Base-by-base conservation (phyloP, 495 filamentous ascomycete genomes). In the Tuber indicum region DNA sequence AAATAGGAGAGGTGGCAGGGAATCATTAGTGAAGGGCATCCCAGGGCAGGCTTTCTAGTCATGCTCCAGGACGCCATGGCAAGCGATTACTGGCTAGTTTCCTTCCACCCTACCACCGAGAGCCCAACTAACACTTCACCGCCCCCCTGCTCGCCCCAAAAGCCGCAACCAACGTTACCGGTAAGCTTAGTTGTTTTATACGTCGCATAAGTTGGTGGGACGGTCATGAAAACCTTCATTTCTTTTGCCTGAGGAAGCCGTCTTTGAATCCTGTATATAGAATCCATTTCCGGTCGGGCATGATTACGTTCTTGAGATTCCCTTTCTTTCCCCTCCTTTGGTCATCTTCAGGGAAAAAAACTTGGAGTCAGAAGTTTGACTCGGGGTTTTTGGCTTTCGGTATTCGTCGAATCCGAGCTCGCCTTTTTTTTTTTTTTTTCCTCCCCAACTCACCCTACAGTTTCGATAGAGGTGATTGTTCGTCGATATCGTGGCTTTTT, bases 1-100 rank as follows among this genome's bases (percentile, higher is more conserved):
- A 32, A 66, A 66, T 66, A 66, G 58, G 58, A 66, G 58, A 66
- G 58, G 58, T 66, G 58, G 58, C 58, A 66, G 58, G 58, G 58
- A 32, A 26, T 32, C 58, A 66, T 66, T 66, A 66, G 58, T 66
- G 58, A 66, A 66, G 58, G 1, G 58, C n/a, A 66, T 66, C 58
- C 58, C 58, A 32, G 58, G 32, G n/a, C 3, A 17, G 32, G 58
- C 9, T 12, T 66, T 66, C 58, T 66, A 10, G 58, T 66, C 58
- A 66, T 66, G 32, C 58, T 66, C 26, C 12, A 66, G 58, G 58
- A 32, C n/a, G 58, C 58, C 58, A 66, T 66, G 58, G 26, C 14
- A 10, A 66, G 58, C 0, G 58, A 66, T 66, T 32, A 66, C 58
- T 66, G 58, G 58, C 12, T 7, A 16, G 26, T 32, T 66, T 66